phyloP scores from a whole-genome alignment of 2,329 filamentous ascomycete genomes.

The Xylaria sp. region DNA sequence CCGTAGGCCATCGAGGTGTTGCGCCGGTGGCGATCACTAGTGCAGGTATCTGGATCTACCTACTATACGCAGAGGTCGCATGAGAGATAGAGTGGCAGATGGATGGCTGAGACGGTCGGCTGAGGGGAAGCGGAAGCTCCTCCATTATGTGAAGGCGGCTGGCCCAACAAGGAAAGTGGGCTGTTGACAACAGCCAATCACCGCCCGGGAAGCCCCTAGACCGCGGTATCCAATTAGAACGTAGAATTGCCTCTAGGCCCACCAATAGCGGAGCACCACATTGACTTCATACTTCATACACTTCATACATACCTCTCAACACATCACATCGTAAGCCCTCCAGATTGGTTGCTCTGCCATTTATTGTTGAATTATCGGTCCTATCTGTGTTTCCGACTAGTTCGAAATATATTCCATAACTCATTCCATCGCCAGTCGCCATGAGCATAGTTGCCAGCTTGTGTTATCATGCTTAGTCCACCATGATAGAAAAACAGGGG shows the following conservation, averaged over 20 bases:
- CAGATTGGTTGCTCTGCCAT: too few species aligned
- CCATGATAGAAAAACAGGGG: not conserved
- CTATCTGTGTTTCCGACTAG: not conserved
- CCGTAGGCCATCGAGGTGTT: not conserved
- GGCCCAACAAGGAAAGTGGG: constrained; percentile 26
- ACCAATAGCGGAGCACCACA: constrained; percentile 8
- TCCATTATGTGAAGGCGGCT: constrained; percentile 1
- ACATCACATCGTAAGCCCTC: too few species aligned
- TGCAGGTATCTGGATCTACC: not conserved
- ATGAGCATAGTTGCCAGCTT: not conserved
- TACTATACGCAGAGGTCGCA: constrained; percentile 10
- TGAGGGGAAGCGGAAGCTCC: not conserved
- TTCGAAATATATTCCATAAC: not conserved
- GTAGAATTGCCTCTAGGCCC: not conserved
- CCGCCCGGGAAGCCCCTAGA: not conserved
- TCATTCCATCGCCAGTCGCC: not conserved
- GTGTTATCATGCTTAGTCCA: not conserved
- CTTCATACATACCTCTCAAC: too few species aligned
- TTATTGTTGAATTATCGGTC: too few species aligned
- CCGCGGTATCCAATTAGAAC: constrained; percentile 4
- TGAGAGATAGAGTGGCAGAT: constrained; percentile 4
- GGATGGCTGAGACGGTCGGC: not conserved
- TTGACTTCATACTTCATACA: too few species aligned
- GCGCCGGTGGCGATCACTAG: not conserved
- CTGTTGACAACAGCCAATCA: constrained; percentile 14